Evolutionary conservation across 2,329 filamentous ascomycete species (phyloP), one percentile per base, ranked within the genome.

Genomic region (Ustulina deusta): DNA sequence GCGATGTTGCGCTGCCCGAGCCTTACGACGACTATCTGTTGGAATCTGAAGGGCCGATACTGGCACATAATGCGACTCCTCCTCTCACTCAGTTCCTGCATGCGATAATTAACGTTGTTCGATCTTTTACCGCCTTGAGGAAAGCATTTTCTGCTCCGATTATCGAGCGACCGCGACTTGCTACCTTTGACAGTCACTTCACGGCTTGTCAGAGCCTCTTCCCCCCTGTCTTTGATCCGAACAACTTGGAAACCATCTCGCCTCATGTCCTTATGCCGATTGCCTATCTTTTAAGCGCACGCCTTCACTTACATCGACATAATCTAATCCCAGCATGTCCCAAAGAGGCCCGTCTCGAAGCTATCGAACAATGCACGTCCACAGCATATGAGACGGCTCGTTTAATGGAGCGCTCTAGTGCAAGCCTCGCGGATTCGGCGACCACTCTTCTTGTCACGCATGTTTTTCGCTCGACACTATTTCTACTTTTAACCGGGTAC

Each of bases 281-380:
- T 9, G 86, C 92, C 36, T 90, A 93, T 74, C 86, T 98, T 9
- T 90, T 97, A 68, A 92, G 93, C 68, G 90, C 91, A 17, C 91
- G 93, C n/a, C 86, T 97, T 34, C 84, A 96, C 42, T 86, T 99
- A 9, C 93, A 97, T 79, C 89, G 96, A 48, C 94, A 97, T 75
- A 97, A 98, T 75, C 84, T 98, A 9, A 90, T 90, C 0, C 92
- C 94, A 0, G 83, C 84, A 10, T 94, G 91, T 75, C 85, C 90
- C 0, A 79, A 83, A 1, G 85, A 91, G 36, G 87, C 90, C 48
- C 88, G 95, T 49, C 80, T 85, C 3, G 86, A 88, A 6, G 94
- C 96, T 1, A 82, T 97, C 32, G 90, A 94, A 66, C 89, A 91
- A 70, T 97, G 95, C 77, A 87, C 91, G 1, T 84, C 85, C 6